These are phyloP conservation scores for Colletotrichum sp. DNA, from an alignment of 2,329 filamentous ascomycete genomes.

Conservation along the genomic window DNA sequence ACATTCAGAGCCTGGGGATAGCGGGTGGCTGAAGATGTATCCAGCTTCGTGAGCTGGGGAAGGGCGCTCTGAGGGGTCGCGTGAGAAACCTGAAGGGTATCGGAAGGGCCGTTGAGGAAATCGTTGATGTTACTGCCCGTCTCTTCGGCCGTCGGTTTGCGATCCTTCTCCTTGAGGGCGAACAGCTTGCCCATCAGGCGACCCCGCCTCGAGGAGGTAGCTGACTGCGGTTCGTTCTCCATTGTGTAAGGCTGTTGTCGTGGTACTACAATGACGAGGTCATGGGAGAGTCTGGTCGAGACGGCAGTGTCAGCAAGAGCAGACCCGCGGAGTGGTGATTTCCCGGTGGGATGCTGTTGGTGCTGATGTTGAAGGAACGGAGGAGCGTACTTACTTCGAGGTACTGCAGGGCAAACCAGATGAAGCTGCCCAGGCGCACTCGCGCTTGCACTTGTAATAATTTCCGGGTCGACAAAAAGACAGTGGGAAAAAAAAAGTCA, in stretches of 20 bases:
- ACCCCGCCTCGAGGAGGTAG: slow-evolving; percentile 48
- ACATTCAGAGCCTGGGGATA: slow-evolving; percentile 60
- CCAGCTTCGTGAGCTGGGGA: slow-evolving; percentile 55
- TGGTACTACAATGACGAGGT: not conserved
- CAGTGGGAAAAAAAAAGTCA: not conserved
- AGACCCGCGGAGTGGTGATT: not conserved
- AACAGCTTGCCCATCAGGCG: slow-evolving; percentile 71
- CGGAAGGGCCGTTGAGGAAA: slow-evolving; percentile 62
- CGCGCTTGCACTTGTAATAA: not conserved
- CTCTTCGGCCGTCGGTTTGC: slow-evolving; percentile 39
- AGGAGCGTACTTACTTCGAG: not conserved
- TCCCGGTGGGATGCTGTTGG: not conserved
- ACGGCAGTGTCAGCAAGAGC: not conserved
- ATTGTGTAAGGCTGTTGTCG: slow-evolving; percentile 32
- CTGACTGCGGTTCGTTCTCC: slow-evolving; percentile 48
- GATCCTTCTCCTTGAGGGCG: slow-evolving; percentile 51
- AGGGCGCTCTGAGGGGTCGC: slow-evolving; percentile 46
- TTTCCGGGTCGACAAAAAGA: not conserved
- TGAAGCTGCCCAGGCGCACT: not conserved
- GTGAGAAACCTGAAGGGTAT: slow-evolving; percentile 59
- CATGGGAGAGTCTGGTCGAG: slow-evolving; percentile 7
- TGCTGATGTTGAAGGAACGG: not conserved
- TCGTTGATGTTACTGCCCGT: slow-evolving; percentile 57
- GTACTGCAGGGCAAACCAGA: not conserved
- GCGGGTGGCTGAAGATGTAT: slow-evolving; percentile 59